phyloP scores from a whole-genome alignment of 208 protist species.

The Porcisia deanei region DNA sequence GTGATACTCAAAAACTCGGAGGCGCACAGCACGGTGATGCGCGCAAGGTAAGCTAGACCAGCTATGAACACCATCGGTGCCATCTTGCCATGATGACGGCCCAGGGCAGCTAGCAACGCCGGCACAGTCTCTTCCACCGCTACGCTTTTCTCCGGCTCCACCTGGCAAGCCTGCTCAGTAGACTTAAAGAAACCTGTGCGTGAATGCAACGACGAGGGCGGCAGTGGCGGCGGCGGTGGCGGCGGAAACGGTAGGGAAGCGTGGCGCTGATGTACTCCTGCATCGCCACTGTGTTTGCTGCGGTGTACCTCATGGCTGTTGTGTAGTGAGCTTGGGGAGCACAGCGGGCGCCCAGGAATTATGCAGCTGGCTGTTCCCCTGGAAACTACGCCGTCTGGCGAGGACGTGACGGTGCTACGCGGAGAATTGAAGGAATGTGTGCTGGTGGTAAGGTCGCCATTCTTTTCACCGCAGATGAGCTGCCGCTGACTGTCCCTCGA shows the following conservation, averaged over 20 bases:
- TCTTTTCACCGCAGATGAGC: conserved; percentile 31
- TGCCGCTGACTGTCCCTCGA: conserved; percentile 28
- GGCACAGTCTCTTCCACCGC: conserved; percentile 22
- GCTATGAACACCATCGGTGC: conserved; percentile 81
- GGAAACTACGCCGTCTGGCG: conserved; percentile 1
- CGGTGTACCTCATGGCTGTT: conserved; percentile 10
- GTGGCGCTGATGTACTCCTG: neutral
- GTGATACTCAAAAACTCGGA: conserved; percentile 62
- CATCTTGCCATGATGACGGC: conserved; percentile 32
- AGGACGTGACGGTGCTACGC: conserved; percentile 25
- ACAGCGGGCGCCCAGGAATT: conserved; percentile 10
- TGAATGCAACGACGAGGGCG: neutral
- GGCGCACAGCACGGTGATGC: conserved; percentile 50
- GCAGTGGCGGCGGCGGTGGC: neutral
- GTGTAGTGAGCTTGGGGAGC: conserved; percentile 7
- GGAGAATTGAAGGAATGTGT: conserved; percentile 56
- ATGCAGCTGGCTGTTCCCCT: neutral
- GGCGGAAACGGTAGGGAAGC: neutral
- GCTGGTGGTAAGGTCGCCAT: conserved; percentile 31
- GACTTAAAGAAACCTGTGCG: conserved; percentile 14
- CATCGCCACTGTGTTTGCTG: conserved; percentile 1
- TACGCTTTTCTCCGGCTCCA: conserved; percentile 4
- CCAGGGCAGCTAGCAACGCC: conserved; percentile 21
- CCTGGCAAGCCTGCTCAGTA: conserved; percentile 9
- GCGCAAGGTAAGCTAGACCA: conserved; percentile 77